Evolutionary conservation across 495 filamentous ascomycete genomes (phyloP), one percentile per base, ranked within the genome.

Genomic region (Entonaema liquescens): DNA sequence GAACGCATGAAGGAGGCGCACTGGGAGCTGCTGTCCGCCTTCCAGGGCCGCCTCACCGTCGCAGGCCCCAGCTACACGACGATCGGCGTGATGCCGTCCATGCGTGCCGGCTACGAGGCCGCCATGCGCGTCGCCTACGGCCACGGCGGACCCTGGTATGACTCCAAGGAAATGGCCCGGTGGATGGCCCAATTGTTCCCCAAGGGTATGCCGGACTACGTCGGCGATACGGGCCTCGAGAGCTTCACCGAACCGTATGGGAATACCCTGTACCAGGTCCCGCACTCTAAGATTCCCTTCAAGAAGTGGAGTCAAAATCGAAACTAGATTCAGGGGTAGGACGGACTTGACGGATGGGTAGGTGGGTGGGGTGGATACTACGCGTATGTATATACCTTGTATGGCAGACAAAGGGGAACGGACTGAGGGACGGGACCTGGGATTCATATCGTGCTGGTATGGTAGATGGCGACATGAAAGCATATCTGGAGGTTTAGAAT

Each of bases 41-140:
- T 91, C 74, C 65, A 83, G 1, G 88, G 89, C 8, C 83, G 83
- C 33, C 79, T 99, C 17, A 83, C 86, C 29, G 90, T 98, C 12
- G 93, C 91, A 0, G 96, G 95, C 5, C 90, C 85, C 60, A 94
- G 90, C 79, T 97, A 94, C 80, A 79, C 77, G 42, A 47, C 40
- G 3, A 67, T 81, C 42, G 83, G 83, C 29, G 80, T 84, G 7
- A 55, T 81, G 35, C 62, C 69, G 4, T 71, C 77, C 21, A 74
- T 85, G 73, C 77, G 82, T 17, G 79, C 80, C 8, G 83, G 67
- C 44, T 69, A 71, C 52, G 82, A 84, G 40, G 59, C 78, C 13
- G 79, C 76, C 5, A 58, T 61, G 56, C 72, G 72, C 33, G 59
- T 81, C 5, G 72, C 77, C n/a, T 50, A 44, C 29, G 65, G 65